These are phyloP conservation scores for bread wheat (Triticum aestivum) DNA, from an alignment of 176 grass and related monocot species.

Conservation along the genomic window IWGSC_CS_RefSeq_v2.1 NC_057803.1:602291766-602292265, in stretches of 20 bases:
- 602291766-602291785: not conserved
- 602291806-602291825: slow-evolving; percentile 27
- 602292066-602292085: slow-evolving; percentile 20
- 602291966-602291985: slow-evolving; percentile 42
- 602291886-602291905: slow-evolving; percentile 49
- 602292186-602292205: not conserved
- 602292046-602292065: slow-evolving; percentile 16
- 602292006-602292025: slow-evolving; percentile 31
- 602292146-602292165: slow-evolving; percentile 17
- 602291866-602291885: slow-evolving; percentile 80
- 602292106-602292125: slow-evolving; percentile 1
- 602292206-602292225: slow-evolving; percentile 31
- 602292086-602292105: slow-evolving; percentile 22
- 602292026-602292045: slow-evolving; percentile 11
- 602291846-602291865: slow-evolving; percentile 85
- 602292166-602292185: slow-evolving; percentile 16
- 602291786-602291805: slow-evolving; percentile 17
- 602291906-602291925: not conserved
- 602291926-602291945: slow-evolving; percentile 20
- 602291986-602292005: slow-evolving; percentile 26
- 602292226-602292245: slow-evolving; percentile 21
- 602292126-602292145: not conserved
- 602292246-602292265: slow-evolving; percentile 43
- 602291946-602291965: slow-evolving; percentile 29
- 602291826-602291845: slow-evolving; percentile 69